Conservation (phyloP, 805 yeast genomes). For the Wickerhamiella slavikovae region DNA sequence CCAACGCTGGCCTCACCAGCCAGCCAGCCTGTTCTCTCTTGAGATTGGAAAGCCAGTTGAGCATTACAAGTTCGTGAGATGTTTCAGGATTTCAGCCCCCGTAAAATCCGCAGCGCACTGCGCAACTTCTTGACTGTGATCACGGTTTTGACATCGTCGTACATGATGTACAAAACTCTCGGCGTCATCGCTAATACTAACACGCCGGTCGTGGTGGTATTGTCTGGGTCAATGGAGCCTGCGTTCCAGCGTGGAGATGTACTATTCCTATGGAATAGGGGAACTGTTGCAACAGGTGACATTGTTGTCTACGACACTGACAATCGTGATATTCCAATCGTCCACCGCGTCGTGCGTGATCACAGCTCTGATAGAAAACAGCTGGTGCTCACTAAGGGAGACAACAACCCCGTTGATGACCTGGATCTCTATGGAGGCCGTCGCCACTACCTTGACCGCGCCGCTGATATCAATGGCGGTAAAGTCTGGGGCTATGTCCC, state of each 20-base stretch:
- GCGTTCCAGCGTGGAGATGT: constrained; percentile 98
- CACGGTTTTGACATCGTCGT: constrained; percentile 72
- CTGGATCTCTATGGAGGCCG: constrained; percentile 60
- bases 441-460: constrained; percentile 57
- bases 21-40: too few species aligned
- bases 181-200: constrained; percentile 60
- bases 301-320: constrained; percentile 77
- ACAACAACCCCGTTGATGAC: constrained; percentile 85
- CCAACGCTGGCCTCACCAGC: too few species aligned
- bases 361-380: constrained; percentile 40
- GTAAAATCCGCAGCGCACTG: constrained; percentile 7
- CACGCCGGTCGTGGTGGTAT: constrained; percentile 89
- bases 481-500: constrained; percentile 81
- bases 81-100: too few species aligned
- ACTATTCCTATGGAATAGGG: constrained; percentile 76
- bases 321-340: constrained; percentile 79
- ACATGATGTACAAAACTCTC: constrained; percentile 75
- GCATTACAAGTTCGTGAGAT: too few species aligned
- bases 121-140: constrained; percentile 51
- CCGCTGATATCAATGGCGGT: constrained; percentile 64
- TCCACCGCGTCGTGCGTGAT: constrained; percentile 79
- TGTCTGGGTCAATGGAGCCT: constrained; percentile 98
- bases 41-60: too few species aligned
- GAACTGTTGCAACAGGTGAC: constrained; percentile 62
- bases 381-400: constrained; percentile 79